Percentiles rank a stretch among this genome's conserved stretches.
phyloP scores from a whole-genome alignment of 345 rosid genomes.

The Litchi chinensis region DNA sequence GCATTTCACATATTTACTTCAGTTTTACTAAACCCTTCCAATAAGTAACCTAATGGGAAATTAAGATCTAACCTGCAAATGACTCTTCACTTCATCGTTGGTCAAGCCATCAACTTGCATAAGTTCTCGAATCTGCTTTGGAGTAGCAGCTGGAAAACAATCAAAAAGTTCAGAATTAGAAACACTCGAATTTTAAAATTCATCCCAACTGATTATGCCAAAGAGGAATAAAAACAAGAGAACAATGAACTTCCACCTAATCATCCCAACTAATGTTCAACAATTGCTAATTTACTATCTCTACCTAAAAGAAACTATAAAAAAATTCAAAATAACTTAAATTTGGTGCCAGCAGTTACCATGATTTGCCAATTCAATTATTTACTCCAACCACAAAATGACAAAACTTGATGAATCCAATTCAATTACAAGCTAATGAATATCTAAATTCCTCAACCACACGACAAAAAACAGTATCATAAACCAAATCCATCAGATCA shows the following conservation, averaged over 20 bases:
- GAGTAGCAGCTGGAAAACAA: constrained; percentile 80
- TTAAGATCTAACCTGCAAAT: constrained; percentile 69
- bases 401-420: not conserved
- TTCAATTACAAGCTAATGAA: not conserved
- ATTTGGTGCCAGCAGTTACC: not conserved
- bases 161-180: constrained; percentile 12
- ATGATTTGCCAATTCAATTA: not conserved
- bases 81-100: constrained; percentile 98
- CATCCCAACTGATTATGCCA: not conserved
- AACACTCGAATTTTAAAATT: not conserved
- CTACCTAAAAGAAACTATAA: not conserved
- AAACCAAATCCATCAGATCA: constrained; percentile 1
- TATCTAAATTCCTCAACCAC: not conserved
- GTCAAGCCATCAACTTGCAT: constrained; percentile 96
- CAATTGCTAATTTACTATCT: not conserved
- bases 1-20: constrained; percentile 10
- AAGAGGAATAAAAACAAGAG: not conserved
- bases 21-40: not conserved
- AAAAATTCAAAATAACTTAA: not conserved
- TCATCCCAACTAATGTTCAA: not conserved
- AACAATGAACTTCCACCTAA: not conserved
- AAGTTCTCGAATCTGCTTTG: constrained; percentile 93
- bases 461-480: constrained; percentile 1
- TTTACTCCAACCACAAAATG: not conserved
- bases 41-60: constrained; percentile 8